Base-by-base conservation (phyloP, 768 basidiomycete genomes). In the Suillus decipiens region DNA sequence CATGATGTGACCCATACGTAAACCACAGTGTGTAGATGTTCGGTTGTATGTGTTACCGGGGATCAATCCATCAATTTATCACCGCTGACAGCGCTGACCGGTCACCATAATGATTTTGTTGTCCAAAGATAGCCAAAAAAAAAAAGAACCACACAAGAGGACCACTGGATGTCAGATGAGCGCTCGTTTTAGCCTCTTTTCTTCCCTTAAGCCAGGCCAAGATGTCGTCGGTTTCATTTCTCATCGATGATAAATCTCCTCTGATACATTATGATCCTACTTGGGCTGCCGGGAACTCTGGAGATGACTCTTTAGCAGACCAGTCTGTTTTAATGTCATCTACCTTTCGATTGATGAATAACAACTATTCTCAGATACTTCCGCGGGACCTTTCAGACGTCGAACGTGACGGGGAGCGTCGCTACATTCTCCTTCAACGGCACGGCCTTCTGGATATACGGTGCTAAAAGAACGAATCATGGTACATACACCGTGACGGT, bases 401-500 rank as follows among this genome's bases (percentile, higher is more conserved):
- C 82, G 6, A 70, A 75, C n/a, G 68, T 65, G 0, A 65, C 67
- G 37, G 69, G 73, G 10, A 80, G 80, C 7, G 65, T 64, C 31
- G 77, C 73, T 5, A 75, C 74, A 0, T 79, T 85, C 66, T 62
- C 68, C 31, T 86, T 85, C 74, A 81, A 81, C 48, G 85, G 85
- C 17, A 83, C 79, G 12, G 78, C 75, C 6, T 69, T 86, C 22
- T 77, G 78, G 72, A 69, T 86, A 11, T 86, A 78, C 62, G 86
- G 86, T 9, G 79, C 83, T 2, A 81, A 82, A 60, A 76, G 84
- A 28, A 45, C 61, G 7, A 82, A 83, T 60, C 82, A 84, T 66
- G 83, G 85, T 0, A 66, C 60, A 12, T 86, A 78, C 66, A 72
- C 73, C 37, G 76, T 85, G 47, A 69, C 72, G 36, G 68, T 85